A percentile compares a stretch with the other conserved stretches of the same genome.
Evolutionary conservation across 164 flowering plant species (phyloP).

Genomic region (Dillenia suffruticosa): DNA sequence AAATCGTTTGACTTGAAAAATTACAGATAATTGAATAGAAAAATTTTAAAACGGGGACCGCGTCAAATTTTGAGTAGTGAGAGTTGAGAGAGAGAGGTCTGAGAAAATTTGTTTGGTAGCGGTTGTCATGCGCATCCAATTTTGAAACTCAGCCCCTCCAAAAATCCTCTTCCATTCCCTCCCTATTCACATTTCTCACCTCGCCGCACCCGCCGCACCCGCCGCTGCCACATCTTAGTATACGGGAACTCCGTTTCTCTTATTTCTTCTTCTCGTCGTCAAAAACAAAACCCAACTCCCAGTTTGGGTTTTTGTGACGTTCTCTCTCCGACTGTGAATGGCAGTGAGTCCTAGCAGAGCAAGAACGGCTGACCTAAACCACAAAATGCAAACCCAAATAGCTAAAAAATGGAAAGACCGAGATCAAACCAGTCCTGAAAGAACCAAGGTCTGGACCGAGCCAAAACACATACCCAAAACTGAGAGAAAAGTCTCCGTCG

Average conservation of each 20-base stretch:
- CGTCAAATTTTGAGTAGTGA: no score
- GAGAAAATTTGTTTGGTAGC: constrained; percentile 9
- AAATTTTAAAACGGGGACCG: no score
- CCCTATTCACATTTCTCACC: not conserved
- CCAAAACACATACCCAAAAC: constrained; percentile 16
- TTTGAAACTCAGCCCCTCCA: constrained; percentile 4
- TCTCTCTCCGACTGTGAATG: constrained; percentile 4
- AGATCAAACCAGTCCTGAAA: constrained; percentile 12
- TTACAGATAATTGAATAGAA: no score
- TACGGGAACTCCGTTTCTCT: not conserved
- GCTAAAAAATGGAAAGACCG: constrained; percentile 13
- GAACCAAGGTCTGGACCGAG: constrained; percentile 34
- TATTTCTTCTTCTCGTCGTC: no score
- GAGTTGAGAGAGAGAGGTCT: no score
- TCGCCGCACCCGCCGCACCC: not conserved
- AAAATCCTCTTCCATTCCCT: not conserved
- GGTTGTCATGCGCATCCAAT: constrained; percentile 14
- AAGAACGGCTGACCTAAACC: constrained; percentile 1
- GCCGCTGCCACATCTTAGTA: no score
- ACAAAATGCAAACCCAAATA: not conserved
- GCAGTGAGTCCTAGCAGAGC: constrained; percentile 3
- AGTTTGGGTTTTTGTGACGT: no score
- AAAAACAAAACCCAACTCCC: no score
- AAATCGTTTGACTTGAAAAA: no score
- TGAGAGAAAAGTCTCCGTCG: constrained; percentile 58